phyloP scores from a whole-genome alignment of 257 asterid species.

The Avicennia marina region DNA sequence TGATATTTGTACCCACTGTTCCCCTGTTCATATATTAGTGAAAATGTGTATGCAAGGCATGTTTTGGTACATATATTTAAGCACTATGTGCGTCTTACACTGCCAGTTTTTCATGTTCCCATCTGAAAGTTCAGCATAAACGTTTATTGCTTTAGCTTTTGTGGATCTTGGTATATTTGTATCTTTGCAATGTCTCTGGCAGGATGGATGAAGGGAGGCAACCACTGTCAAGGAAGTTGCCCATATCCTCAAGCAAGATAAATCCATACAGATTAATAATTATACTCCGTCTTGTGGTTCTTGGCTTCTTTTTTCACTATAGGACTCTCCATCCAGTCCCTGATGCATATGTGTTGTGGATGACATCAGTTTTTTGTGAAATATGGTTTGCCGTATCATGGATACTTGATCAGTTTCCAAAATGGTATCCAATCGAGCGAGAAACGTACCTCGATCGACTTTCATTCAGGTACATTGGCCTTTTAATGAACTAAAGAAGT shows the following conservation, averaged over 20 bases:
- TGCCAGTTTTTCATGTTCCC: too few relatives aligned
- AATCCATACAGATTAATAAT: slow-evolving; percentile 61
- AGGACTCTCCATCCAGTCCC: slow-evolving; percentile 60
- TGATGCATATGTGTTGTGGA: slow-evolving; percentile 63
- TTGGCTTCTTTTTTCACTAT: slow-evolving; percentile 64
- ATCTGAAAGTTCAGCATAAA: too few relatives aligned
- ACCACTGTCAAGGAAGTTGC: slow-evolving; percentile 60
- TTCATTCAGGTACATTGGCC: slow-evolving; percentile 43
- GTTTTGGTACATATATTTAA: too few relatives aligned
- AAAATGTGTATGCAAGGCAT: too few relatives aligned
- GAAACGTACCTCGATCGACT: slow-evolving; percentile 73
- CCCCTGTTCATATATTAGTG: too few relatives aligned
- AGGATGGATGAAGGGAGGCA: slow-evolving; percentile 82
- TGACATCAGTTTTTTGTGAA: slow-evolving; percentile 70
- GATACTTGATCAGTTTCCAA: slow-evolving; percentile 79
- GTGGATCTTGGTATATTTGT: not conserved
- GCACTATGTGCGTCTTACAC: too few relatives aligned
- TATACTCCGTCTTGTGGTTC: slow-evolving; percentile 54
- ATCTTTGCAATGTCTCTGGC: slow-evolving; percentile 9
- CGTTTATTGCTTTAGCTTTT: not conserved
- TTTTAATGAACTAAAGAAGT: not conserved
- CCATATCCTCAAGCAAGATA: slow-evolving; percentile 59
- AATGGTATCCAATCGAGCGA: slow-evolving; percentile 64
- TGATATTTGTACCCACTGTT: too few relatives aligned
- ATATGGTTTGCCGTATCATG: slow-evolving; percentile 73